A percentile compares a stretch with the other conserved stretches of the same genome.
Evolutionary conservation across 306 rosid genomes (phyloP).

Genomic region (Glycine latifolia): DNA sequence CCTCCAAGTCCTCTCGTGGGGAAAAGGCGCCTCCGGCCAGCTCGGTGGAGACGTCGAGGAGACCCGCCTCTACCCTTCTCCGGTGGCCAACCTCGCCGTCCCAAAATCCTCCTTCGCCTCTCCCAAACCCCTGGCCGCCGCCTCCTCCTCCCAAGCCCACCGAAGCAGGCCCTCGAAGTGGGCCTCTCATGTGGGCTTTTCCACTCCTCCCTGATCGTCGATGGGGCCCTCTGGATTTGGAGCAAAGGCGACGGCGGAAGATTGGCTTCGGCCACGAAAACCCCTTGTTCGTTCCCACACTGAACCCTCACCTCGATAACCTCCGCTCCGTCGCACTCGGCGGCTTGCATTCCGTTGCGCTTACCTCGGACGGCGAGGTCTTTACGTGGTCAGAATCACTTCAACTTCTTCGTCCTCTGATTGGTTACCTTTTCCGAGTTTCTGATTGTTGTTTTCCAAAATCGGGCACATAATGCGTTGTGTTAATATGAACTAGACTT

Average conservation of each 20-base stretch:
- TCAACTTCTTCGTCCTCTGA: background rate
- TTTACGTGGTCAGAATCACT: slow-evolving; percentile 84
- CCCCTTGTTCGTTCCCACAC: slow-evolving; percentile 71
- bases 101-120: slow-evolving; percentile 65
- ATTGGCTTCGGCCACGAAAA: slow-evolving; percentile 85
- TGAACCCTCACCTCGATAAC: slow-evolving; percentile 72
- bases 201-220: slow-evolving; percentile 75
- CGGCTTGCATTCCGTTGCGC: slow-evolving; percentile 81
- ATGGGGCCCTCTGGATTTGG: slow-evolving; percentile 87
- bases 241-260: slow-evolving; percentile 98
- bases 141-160: background rate
- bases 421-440: background rate
- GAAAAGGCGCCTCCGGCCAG: slow-evolving; percentile 92
- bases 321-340: slow-evolving; percentile 73
- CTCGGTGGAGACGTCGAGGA: slow-evolving; percentile 97
- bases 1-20: slow-evolving; percentile 92
- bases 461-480: background rate
- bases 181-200: slow-evolving; percentile 93
- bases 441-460: background rate
- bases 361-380: slow-evolving; percentile 69
- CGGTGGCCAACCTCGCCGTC: slow-evolving; percentile 69
- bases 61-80: slow-evolving; percentile 84
- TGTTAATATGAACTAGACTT: background rate
- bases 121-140: slow-evolving; percentile 68
- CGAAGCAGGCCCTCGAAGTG: slow-evolving; percentile 49